Conservation (phyloP, 2,329 filamentous ascomycete genomes). For the Stromatinia cepivora region DNA sequence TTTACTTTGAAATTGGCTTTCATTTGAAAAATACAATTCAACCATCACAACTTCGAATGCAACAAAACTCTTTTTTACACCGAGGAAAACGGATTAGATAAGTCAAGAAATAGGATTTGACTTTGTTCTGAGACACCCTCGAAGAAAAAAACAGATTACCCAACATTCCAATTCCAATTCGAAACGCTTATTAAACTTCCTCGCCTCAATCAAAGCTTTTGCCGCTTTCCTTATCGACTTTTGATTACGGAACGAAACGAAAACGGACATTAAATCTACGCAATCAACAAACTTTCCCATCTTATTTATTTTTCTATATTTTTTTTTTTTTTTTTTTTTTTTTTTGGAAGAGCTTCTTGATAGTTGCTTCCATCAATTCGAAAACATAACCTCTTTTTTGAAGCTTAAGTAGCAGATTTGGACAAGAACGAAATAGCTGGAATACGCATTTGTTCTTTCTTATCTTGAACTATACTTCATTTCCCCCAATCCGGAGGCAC, state of each 20-base stretch:
- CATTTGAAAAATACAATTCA: neutral
- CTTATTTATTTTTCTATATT: constrained; percentile 15
- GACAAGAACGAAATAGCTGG: constrained; percentile 9
- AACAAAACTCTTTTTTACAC: constrained; percentile 17
- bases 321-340: constrained; percentile 9
- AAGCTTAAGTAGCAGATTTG: neutral
- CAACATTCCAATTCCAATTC: constrained; percentile 23
- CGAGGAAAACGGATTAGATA: constrained; percentile 38
- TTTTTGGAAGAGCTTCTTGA: neutral
- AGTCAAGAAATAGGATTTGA: constrained; percentile 28
- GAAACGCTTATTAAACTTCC: constrained; percentile 1
- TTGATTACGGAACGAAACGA: constrained; percentile 40
- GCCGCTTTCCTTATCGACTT: constrained; percentile 29
- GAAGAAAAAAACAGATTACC: neutral
- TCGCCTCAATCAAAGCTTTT: constrained; percentile 14
- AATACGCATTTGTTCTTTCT: constrained; percentile 19
- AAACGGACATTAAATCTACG: constrained; percentile 25
- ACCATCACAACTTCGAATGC: neutral
- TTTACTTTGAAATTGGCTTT: neutral
- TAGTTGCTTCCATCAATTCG: neutral
- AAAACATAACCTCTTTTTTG: neutral
- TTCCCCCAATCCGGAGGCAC: neutral
- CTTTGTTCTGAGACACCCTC: constrained; percentile 36
- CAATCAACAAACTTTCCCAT: constrained; percentile 14
- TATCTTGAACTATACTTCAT: too few species aligned